Conservation (phyloP, 1,284 basidiomycete genomes). For the Heterobasidion irregulare region DNA sequence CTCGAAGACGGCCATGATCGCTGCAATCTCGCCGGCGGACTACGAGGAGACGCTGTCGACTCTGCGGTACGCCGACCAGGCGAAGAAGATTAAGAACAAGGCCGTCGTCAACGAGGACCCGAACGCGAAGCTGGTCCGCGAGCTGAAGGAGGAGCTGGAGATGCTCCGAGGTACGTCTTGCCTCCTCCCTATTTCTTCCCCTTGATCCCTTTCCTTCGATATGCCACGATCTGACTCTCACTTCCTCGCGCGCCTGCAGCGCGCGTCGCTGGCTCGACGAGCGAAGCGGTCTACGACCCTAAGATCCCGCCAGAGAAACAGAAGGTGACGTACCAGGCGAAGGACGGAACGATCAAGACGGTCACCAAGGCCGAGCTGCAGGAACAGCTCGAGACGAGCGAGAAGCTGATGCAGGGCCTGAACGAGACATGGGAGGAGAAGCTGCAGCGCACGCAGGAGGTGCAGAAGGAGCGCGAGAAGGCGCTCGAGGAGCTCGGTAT, state of each 20-base stretch:
- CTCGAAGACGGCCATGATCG: constrained; percentile 96
- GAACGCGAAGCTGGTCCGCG: constrained; percentile 95
- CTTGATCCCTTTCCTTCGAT: neutral
- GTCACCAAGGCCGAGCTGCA: constrained; percentile 96
- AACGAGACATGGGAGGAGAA: constrained; percentile 99
- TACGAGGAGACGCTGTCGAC: constrained; percentile 97
- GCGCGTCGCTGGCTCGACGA: constrained; percentile 54
- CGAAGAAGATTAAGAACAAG: constrained; percentile 99
- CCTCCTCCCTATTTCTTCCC: neutral
- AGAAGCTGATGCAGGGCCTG: constrained; percentile 93
- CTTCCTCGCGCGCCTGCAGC: constrained; percentile 30
- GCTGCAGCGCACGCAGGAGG: constrained; percentile 84
- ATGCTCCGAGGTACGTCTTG: constrained; percentile 61
- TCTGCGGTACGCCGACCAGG: constrained; percentile 93
- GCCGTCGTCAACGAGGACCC: constrained; percentile 99
- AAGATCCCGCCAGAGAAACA: constrained; percentile 90
- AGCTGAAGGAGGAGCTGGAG: constrained; percentile 97
- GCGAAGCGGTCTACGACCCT: constrained; percentile 82
- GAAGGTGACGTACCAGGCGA: constrained; percentile 91
- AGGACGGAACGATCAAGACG: constrained; percentile 89
- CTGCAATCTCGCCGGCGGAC: constrained; percentile 95
- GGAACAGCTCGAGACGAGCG: constrained; percentile 93
- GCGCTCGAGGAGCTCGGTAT: constrained; percentile 97
- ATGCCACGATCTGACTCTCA: neutral
- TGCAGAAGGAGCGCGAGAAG: constrained; percentile 94